Evolutionary conservation across 139 green algal genomes (phyloP).

Genomic region (Diplosphaera chodatii): DNA sequence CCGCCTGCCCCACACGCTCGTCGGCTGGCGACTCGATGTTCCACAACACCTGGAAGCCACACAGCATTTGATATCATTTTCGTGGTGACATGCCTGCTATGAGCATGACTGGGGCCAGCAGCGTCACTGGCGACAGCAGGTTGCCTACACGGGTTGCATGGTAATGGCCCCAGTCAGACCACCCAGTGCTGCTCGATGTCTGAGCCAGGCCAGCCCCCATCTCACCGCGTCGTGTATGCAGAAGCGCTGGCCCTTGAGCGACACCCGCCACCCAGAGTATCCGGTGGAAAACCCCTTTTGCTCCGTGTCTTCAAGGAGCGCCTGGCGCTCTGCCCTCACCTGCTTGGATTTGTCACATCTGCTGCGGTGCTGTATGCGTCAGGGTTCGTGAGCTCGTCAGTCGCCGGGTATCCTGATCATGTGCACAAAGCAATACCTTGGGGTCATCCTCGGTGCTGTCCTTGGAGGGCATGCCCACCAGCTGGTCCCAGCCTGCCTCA

Average conservation of each 20-base stretch:
- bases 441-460: conserved; percentile 4
- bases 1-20: conserved; percentile 16
- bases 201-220: too few relatives aligned
- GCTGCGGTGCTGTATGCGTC: too few relatives aligned
- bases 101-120: too few relatives aligned
- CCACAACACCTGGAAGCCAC: conserved; percentile 6
- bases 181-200: too few relatives aligned
- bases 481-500: conserved; percentile 23
- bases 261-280: conserved; percentile 2
- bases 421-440: too few relatives aligned
- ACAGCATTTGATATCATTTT: neutral
- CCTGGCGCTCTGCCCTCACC: neutral
- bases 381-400: too few relatives aligned
- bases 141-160: too few relatives aligned
- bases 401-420: too few relatives aligned
- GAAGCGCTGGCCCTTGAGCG: conserved; percentile 7
- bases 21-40: conserved; percentile 12
- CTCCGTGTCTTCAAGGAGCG: neutral
- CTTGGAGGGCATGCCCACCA: conserved; percentile 20
- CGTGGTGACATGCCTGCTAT: too few relatives aligned
- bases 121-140: too few relatives aligned
- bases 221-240: neutral
- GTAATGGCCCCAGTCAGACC: too few relatives aligned
- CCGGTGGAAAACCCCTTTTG: neutral
- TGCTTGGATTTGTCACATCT: too few relatives aligned